Base-by-base conservation (phyloP, 306 rosid genomes). In the Ammopiptanthus mongolicus region DNA sequence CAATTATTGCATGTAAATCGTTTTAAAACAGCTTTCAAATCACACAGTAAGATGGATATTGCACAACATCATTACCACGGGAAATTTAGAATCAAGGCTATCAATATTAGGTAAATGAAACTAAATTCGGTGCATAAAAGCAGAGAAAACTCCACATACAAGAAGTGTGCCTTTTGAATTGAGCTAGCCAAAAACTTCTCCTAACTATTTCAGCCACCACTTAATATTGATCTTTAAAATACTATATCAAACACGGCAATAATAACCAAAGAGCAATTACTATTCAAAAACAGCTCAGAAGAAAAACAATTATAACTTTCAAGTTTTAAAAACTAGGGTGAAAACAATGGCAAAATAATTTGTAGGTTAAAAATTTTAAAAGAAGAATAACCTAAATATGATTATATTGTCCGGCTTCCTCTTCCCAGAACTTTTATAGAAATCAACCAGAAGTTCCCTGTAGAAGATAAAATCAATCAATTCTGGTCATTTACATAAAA, bases 361-460 rank as follows among this genome's bases (percentile, higher is more conserved):
- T 28, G 37, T 10, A 13, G 28, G 8, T 17, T 14, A 36, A 12
- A 28, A 23, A 0, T 42, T 8, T 2, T 25, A 11, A 31, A 42
- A 59, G n/a, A n/a, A n/a, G 31, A 17, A 8, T 36, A 59, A 89
- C 99, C 99, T 96, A 88, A 96, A 96, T 47, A 96, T 90, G 25
- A 96, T 90, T 8, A 96, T 89, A 69, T 96, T 93, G 2, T 92
- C 93, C 0, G 99, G 99, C 55, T 90, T 92, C 11, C 87, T 74
- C 66, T 89, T 86, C 5, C 88, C 91, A 8, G 98, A 96, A 77
- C 97, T 92, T 0, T 51, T 10, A 55, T 87, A 96, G 79, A 96
- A 96, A 66, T 96, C 98, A 17, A 90, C 22, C 50, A 96, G 44
- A 37, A 90, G 80, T 77, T 96, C 98, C 90, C 99, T 96, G 92